These are phyloP conservation scores for Populus davidiana DNA, from an alignment of 345 rosid genomes.

Conservation along the genomic window DNA sequence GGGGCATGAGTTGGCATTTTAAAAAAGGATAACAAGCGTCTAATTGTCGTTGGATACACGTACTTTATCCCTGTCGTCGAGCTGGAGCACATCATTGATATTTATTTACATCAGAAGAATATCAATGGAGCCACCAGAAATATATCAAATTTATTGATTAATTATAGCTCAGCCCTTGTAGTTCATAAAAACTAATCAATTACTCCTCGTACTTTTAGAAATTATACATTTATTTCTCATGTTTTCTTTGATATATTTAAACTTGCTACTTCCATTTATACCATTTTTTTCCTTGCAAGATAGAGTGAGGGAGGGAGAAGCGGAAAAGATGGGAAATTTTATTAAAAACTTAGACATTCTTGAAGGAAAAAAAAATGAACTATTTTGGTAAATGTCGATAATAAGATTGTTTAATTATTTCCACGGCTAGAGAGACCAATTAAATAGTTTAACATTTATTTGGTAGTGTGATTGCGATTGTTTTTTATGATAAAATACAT, in stretches of 20 bases:
- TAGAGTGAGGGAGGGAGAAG: too few relatives aligned
- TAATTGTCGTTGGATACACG: not conserved
- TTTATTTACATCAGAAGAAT: not conserved
- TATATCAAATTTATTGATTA: not conserved
- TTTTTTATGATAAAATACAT: too few relatives aligned
- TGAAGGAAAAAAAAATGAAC: too few relatives aligned
- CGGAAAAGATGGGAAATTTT: too few relatives aligned
- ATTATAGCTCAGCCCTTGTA: not conserved
- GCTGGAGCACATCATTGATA: not conserved
- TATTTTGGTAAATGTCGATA: too few relatives aligned
- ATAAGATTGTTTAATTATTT: too few relatives aligned
- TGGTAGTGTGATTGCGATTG: too few relatives aligned
- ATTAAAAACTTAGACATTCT: too few relatives aligned
- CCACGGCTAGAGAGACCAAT: too few relatives aligned
- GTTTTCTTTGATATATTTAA: not conserved
- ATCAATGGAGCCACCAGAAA: not conserved
- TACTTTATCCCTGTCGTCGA: not conserved
- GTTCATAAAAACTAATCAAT: not conserved
- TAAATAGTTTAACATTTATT: too few relatives aligned
- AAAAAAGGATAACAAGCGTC: not conserved
- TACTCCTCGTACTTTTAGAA: not conserved
- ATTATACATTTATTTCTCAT: not conserved
- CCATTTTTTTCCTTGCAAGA: too few relatives aligned
- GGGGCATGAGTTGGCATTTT: not conserved
- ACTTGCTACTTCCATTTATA: too few relatives aligned